A percentile compares a stretch with the other conserved stretches of the same genome.
Conservation (phyloP, 106 monocot species). For the Posidonia australis region DNA sequence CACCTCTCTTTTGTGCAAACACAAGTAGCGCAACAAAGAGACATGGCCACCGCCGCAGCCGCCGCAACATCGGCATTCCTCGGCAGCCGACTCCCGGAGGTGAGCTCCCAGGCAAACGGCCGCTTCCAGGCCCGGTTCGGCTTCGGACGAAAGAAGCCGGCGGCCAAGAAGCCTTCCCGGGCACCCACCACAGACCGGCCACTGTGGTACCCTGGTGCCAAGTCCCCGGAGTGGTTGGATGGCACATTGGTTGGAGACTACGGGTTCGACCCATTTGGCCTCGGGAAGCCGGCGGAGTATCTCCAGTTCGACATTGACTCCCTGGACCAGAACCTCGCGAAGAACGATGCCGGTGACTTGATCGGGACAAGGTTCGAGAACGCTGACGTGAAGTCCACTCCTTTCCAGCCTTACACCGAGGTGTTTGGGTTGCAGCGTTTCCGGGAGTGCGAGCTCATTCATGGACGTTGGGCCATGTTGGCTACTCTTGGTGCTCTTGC, state of each 20-base stretch:
- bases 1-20: not conserved
- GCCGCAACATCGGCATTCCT: conserved; percentile 36
- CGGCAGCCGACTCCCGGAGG: conserved; percentile 32
- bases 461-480: conserved; percentile 96
- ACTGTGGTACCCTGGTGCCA: conserved; percentile 84
- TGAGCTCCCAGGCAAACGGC: conserved; percentile 10
- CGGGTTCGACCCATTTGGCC: conserved; percentile 90
- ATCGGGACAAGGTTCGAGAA: conserved; percentile 76
- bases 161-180: conserved; percentile 34
- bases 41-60: conserved; percentile 29
- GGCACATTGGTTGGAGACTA: conserved; percentile 79
- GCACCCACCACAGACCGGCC: conserved; percentile 44
- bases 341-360: conserved; percentile 55
- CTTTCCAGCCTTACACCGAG: conserved; percentile 85
- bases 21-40: too few species aligned
- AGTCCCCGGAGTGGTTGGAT: conserved; percentile 78
- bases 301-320: conserved; percentile 85
- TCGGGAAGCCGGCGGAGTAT: conserved; percentile 95
- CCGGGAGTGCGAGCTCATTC: conserved; percentile 96
- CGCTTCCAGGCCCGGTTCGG: conserved; percentile 65
- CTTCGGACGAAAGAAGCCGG: conserved; percentile 50
- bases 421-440: conserved; percentile 94
- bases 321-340: conserved; percentile 92
- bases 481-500: conserved; percentile 85
- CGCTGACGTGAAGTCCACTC: conserved; percentile 79